phyloP scores from a whole-genome alignment of 139 green algal genomes.

The Chlamydomonas incerta region DNA sequence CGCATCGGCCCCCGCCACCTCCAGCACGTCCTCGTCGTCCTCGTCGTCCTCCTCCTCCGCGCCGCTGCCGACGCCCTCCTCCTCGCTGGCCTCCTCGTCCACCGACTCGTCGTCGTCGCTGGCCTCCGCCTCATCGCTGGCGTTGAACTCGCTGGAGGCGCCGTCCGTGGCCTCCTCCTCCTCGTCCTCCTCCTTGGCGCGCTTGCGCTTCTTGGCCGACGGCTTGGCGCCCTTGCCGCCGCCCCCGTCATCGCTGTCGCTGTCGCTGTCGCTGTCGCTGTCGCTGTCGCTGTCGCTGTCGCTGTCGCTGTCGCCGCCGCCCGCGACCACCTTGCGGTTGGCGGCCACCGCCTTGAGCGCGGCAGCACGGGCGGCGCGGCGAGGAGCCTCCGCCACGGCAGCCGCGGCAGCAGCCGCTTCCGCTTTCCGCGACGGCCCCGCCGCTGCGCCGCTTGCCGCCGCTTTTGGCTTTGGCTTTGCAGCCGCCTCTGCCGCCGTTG shows the following conservation, averaged over 20 bases:
- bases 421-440: not conserved
- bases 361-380: not conserved
- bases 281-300: not conserved
- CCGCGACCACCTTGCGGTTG: not conserved
- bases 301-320: too few species aligned
- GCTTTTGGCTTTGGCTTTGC: too few species aligned
- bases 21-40: not conserved
- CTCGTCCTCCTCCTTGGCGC: not conserved
- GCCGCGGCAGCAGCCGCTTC: not conserved
- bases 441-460: too few species aligned
- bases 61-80: not conserved
- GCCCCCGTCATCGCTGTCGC: not conserved
- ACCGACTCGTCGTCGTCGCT: not conserved
- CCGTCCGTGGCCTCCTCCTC: not conserved
- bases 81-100: not conserved
- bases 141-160: not conserved
- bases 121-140: too few species aligned
- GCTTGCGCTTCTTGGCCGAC: too few species aligned
- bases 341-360: not conserved
- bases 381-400: not conserved
- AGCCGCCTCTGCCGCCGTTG: too few species aligned
- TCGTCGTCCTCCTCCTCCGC: not conserved
- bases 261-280: not conserved
- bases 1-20: not conserved
- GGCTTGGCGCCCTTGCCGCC: not conserved